phyloP scores from a whole-genome alignment of 805 yeast species.

The Candida fluviatilis region DNA sequence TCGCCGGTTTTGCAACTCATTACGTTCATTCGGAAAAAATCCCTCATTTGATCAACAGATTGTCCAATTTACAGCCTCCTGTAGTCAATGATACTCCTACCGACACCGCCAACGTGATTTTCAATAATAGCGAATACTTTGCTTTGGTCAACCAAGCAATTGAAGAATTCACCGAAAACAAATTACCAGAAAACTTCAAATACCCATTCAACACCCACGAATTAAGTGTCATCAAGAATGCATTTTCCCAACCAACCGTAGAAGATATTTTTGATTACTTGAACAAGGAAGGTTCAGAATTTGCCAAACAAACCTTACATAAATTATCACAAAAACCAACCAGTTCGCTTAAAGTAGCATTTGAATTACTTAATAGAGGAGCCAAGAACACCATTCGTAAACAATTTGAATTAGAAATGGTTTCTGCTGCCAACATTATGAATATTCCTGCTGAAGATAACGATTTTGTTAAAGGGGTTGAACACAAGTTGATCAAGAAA shows the following conservation, averaged over 20 bases:
- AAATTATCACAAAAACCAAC: conserved; percentile 67
- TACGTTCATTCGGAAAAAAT: conserved; percentile 68
- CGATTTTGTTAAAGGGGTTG: conserved; percentile 69
- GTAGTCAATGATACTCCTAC: conserved; percentile 26
- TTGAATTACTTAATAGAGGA: conserved; percentile 64
- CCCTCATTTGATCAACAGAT: conserved; percentile 57
- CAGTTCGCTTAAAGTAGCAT: conserved; percentile 70
- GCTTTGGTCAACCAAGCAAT: conserved; percentile 65
- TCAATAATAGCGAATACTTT: conserved; percentile 37
- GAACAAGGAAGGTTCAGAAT: conserved; percentile 52
- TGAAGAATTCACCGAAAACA: conserved; percentile 67
- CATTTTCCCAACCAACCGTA: conserved; percentile 53
- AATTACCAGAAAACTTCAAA: conserved; percentile 57
- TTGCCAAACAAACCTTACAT: conserved; percentile 56
- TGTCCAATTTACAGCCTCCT: conserved; percentile 56
- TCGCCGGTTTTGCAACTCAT: conserved; percentile 87
- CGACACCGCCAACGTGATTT: conserved; percentile 13
- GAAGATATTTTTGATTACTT: conserved; percentile 56
- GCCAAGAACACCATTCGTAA: conserved; percentile 52
- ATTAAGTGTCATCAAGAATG: conserved; percentile 59
- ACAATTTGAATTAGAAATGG: conserved; percentile 70
- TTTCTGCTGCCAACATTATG: conserved; percentile 69
- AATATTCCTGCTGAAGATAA: conserved; percentile 46
- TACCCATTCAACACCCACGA: conserved; percentile 56
- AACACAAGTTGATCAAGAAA: conserved; percentile 59